Percentiles rank a stretch among this genome's conserved stretches.
phyloP scores from a whole-genome alignment of 495 filamentous ascomycete genomes.

The Hypoxylon cercidicola region DNA sequence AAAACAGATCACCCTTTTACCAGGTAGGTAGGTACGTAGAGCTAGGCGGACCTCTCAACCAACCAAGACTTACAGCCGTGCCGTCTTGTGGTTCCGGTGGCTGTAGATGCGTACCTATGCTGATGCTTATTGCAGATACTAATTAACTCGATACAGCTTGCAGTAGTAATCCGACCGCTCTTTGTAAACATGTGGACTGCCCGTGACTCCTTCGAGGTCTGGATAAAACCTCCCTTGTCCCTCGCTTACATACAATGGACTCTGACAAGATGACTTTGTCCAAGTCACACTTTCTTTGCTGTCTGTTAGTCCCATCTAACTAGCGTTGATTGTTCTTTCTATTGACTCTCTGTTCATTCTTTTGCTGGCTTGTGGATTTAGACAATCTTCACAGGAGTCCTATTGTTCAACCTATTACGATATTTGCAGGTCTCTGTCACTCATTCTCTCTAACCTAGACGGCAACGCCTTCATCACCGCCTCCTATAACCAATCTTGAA shows the following conservation, averaged over 20 bases:
- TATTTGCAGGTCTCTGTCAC: conserved; percentile 15
- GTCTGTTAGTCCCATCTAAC: conserved; percentile 15
- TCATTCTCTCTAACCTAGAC: conserved; percentile 18
- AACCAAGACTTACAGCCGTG: conserved; percentile 22
- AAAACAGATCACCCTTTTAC: conserved; percentile 8
- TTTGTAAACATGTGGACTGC: conserved; percentile 19
- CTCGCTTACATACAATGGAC: conserved; percentile 16
- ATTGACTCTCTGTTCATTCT: conserved; percentile 13
- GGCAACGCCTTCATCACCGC: conserved; percentile 4
- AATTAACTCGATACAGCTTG: conserved; percentile 25
- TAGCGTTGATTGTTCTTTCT: conserved; percentile 36
- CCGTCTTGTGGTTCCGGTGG: conserved; percentile 7
- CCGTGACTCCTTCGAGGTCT: conserved; percentile 15
- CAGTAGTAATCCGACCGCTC: conserved; percentile 11
- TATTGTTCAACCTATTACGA: conserved; percentile 17
- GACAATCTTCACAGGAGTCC: conserved; percentile 18
- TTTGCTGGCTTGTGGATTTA: conserved; percentile 24
- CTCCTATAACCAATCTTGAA: conserved; percentile 10
- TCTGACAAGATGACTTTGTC: conserved; percentile 11
- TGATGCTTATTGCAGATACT: conserved; percentile 17
- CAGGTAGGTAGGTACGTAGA: neutral
- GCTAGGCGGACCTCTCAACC: conserved; percentile 3
- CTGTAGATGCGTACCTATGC: conserved; percentile 3
- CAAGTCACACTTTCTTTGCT: conserved; percentile 34
- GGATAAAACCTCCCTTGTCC: conserved; percentile 32